Evolutionary conservation across 768 basidiomycete species (phyloP).

Genomic region (Omphalotus guepiniiformis): DNA sequence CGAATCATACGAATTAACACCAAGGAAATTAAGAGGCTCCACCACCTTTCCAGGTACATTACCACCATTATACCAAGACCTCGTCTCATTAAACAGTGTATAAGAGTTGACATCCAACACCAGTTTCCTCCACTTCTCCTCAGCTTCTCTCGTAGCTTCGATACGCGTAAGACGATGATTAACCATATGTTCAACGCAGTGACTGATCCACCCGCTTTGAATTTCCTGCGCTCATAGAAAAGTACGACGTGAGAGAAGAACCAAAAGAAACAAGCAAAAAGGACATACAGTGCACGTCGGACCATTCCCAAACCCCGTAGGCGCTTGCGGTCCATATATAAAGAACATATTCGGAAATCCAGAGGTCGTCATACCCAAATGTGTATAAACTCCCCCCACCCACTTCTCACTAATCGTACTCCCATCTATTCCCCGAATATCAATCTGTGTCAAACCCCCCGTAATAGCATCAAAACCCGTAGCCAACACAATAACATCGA

Average conservation of each 20-base stretch:
- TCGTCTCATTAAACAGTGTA: background rate
- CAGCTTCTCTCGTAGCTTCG: background rate
- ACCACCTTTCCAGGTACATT: constrained; percentile 14
- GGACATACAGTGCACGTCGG: background rate
- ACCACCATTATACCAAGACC: constrained; percentile 13
- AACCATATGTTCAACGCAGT: constrained; percentile 17
- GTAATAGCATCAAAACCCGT: constrained; percentile 16
- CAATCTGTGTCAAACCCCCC: constrained; percentile 14
- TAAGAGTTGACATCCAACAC: background rate
- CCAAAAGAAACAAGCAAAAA: background rate
- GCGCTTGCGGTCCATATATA: constrained; percentile 12
- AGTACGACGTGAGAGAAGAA: background rate
- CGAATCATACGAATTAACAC: constrained; percentile 7
- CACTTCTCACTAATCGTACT: constrained; percentile 15
- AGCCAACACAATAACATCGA: constrained; percentile 15
- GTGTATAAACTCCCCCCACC: constrained; percentile 11
- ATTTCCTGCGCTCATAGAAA: constrained; percentile 15
- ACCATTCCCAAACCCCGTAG: constrained; percentile 9
- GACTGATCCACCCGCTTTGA: constrained; percentile 22
- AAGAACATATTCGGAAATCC: constrained; percentile 17
- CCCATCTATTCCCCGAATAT: constrained; percentile 15
- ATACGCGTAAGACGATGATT: constrained; percentile 2
- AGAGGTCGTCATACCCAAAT: constrained; percentile 13
- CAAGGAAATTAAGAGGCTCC: constrained; percentile 11
- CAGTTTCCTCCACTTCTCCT: background rate